phyloP scores from a whole-genome alignment of 2,329 filamentous ascomycete species.

The Lizonia empirigonia region DNA sequence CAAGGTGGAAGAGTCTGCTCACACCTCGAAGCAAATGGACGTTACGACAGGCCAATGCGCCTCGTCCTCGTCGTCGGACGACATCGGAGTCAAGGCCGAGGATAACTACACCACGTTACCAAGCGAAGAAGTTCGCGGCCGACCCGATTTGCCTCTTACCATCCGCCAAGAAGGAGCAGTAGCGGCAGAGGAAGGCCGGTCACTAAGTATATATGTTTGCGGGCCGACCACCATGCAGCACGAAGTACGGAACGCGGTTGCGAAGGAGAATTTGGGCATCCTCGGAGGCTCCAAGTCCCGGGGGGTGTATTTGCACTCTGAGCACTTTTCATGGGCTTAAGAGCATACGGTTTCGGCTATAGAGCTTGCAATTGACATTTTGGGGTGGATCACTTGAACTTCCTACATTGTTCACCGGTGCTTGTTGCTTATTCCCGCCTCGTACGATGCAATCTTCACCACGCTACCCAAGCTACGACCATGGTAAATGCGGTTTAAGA shows the following conservation, averaged over 20 bases:
- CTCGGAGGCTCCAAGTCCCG: conserved; percentile 36
- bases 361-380: no score
- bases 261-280: conserved; percentile 49
- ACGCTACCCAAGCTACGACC: no score
- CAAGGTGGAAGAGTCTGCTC: not conserved
- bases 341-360: no score
- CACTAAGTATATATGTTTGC: conserved; percentile 50
- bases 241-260: conserved; percentile 56
- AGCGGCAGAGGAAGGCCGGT: conserved; percentile 1
- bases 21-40: not conserved
- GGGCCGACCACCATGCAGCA: conserved; percentile 55
- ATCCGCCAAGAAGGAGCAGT: not conserved
- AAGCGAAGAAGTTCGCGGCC: not conserved
- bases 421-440: no score
- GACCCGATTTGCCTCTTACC: not conserved
- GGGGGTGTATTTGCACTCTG: conserved; percentile 55
- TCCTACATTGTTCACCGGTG: no score
- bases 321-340: conserved; percentile 49
- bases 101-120: not conserved
- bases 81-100: not conserved
- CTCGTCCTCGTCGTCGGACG: not conserved
- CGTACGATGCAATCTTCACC: no score
- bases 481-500: no score
- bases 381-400: no score
- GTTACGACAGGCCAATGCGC: not conserved